Evolutionary conservation across 2,329 filamentous ascomycete species (phyloP), one percentile per base, ranked within the genome.

Genomic region (Sodiomyces alkalinus): DNA sequence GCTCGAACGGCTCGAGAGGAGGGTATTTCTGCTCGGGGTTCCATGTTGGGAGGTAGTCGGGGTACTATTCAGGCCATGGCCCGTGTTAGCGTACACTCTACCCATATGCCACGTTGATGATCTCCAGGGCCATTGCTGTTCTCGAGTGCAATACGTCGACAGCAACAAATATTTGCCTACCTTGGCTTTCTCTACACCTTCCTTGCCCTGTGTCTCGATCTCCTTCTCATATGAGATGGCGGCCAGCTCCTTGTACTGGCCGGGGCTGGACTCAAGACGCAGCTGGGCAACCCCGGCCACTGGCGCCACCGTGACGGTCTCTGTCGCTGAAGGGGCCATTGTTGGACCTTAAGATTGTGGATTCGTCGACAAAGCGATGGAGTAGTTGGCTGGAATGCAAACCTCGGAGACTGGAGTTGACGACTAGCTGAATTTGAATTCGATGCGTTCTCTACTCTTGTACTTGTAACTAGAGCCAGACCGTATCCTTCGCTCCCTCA

Each of bases 1-100:
- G 70, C 41, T 74, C 62, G 39, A 77, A 80, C 1, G 59, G 62
- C 37, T 70, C 53, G 10, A 74, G 55, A 10, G 74, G 68, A 32
- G 70, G 58, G 37, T 68, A 72, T 33, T 55, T 55, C 48, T 65
- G 62, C 36, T 68, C 58, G 32, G 62, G 55, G 37, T 69, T 56
- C 68, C 69, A 75, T 2, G 61, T 62, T 4, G 70, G 69, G 3
- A 76, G 60, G 44, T 79, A 79, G 38, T 42, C 38, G 31, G 38
- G 38, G 17, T 40, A 42, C 40, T 42, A 11, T 20, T 3, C 1
- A 14, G 6, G 12, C 11, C 22, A 14, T 23, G 7, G 16, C 12
- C 6, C 11, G 7, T 13, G 22, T 14, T 10, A n/a, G n/a, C n/a
- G n/a, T n/a, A n/a, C n/a, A n/a, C n/a, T n/a, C n/a, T n/a, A n/a